Base-by-base conservation (phyloP, 768 basidiomycete genomes). In the Rossbeevera mucosa region DNA sequence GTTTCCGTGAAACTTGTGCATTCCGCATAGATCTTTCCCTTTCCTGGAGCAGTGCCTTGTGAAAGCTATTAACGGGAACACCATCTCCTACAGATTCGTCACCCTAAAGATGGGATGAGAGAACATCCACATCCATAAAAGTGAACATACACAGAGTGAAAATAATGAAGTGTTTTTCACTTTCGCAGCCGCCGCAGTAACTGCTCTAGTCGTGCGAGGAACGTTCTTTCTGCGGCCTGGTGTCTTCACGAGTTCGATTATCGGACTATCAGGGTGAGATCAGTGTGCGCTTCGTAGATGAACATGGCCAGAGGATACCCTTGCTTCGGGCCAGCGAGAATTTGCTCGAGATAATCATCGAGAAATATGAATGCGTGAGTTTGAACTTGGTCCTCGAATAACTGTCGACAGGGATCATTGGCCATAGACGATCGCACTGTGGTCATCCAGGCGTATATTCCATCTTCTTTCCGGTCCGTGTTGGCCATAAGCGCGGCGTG, bases 161-260 rank as follows among this genome's bases (percentile, higher is more conserved):
- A 76, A 55, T 0, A 70, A 61, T 14, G 74, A 63, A 9, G 73
- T 60, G 9, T 64, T 71, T 45, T 74, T 76, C 51, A 76, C 68
- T 62, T 79, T 82, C 8, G 77, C 78, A 5, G 74, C 62, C 4
- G 70, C 65, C 16, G 64, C 64, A 11, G 65, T 56, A 22, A 65
- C 71, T n/a, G 74, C 64, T 58, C 80, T 80, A 16, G 77, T 72
- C 58, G 77, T 80, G 58, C 75, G 80, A 4, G 72, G 71, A 13
- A 76, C 67, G 44, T 73, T 75, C 69, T 80, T 88, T 67, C 80
- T 88, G 41, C 88, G 80, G 26, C 86, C 83, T 13, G 90, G 90
- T 1, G 91, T 92, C 71, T 92, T 92, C 3, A 92, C 81, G 16
- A 92, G 76, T 48, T 91, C 88, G 38, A 89, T 83, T 14, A 91